Evolutionary conservation across 2,329 filamentous ascomycete species (phyloP).

Genomic region (Penicillium sp.): DNA sequence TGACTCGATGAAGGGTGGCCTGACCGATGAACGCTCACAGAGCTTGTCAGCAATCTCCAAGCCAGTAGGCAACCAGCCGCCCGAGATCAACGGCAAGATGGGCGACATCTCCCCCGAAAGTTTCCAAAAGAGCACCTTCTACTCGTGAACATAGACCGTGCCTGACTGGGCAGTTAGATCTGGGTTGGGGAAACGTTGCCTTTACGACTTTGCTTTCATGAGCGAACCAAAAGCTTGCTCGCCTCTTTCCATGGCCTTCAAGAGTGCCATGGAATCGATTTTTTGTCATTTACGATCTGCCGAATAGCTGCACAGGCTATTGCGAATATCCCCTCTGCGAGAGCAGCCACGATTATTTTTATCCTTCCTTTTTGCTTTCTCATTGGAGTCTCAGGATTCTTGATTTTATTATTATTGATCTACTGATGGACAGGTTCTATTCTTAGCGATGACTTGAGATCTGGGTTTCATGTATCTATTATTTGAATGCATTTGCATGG

Average conservation of each 20-base stretch:
- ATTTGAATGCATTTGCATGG: no score
- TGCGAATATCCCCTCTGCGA: no score
- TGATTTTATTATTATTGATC: slow-evolving; percentile 1
- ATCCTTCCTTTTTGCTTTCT: slow-evolving; percentile 1
- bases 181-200: neutral
- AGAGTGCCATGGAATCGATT: slow-evolving; percentile 6
- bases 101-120: slow-evolving; percentile 62
- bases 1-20: slow-evolving; percentile 47
- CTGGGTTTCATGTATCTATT: no score
- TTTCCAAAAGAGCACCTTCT: slow-evolving; percentile 65
- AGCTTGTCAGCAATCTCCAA: slow-evolving; percentile 28
- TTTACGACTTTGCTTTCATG: no score
- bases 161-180: neutral
- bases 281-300: slow-evolving; percentile 3
- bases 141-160: slow-evolving; percentile 46
- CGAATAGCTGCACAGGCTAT: neutral
- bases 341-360: neutral
- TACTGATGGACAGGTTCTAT: no score
- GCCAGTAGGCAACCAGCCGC: slow-evolving; percentile 37
- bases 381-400: neutral
- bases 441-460: no score
- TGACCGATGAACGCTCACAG: slow-evolving; percentile 26
- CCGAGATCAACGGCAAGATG: slow-evolving; percentile 53
- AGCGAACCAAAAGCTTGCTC: no score
- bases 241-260: no score